Base-by-base conservation (phyloP, 495 filamentous ascomycete species). In the Baudoinia panamericana region DNA sequence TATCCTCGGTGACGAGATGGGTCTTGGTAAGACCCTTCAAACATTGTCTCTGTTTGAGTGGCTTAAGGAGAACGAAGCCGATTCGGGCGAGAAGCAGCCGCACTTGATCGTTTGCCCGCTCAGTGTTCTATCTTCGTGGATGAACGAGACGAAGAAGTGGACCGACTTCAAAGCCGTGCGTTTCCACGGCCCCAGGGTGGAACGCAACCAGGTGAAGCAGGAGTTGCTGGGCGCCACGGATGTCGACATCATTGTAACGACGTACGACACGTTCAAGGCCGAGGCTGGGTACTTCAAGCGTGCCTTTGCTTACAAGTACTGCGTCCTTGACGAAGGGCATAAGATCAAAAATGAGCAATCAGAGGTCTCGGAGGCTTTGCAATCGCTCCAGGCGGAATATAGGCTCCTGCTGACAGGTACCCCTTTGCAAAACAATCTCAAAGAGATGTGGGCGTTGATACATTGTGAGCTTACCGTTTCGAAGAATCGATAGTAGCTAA, bases 1-100 rank as follows among this genome's bases (percentile, higher is more conserved):
- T 9, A 72, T 78, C 13, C 60, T 76, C 0, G 73, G 64, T 4
- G 73, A 78, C 32, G 73, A 78, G 31, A 78, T 78, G 73, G 73
- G 73, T n/a, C 60, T 78, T 0, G 74, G 73, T 13, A 76, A 76
- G 48, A 78, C 73, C 0, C 45, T 76, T 0, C 74, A 78, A 45
- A 72, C 70, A 0, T 59, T 78, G 0, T 64, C 74, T 2, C 58
- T 77, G 0, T 70, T 77, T 25, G 69, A 71, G 36, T 59, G 67
- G 31, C 41, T 74, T 0, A 65, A 60, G 22, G 63, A 73, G 34
- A 51, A 55, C 16, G 62, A 69, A 34, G 23, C 30, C 10, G 20
- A 17, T 11, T 20, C 33, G 8, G 39, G 22, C 22, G 43, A 54
- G 22, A 41, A 46, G 5, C 57, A 63, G n/a, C 72, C 72, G 9